Percentiles rank a stretch among this genome's conserved stretches.
Conservation (phyloP, 257 asterid genomes). For the Lithospermum erythrorhizon region DNA sequence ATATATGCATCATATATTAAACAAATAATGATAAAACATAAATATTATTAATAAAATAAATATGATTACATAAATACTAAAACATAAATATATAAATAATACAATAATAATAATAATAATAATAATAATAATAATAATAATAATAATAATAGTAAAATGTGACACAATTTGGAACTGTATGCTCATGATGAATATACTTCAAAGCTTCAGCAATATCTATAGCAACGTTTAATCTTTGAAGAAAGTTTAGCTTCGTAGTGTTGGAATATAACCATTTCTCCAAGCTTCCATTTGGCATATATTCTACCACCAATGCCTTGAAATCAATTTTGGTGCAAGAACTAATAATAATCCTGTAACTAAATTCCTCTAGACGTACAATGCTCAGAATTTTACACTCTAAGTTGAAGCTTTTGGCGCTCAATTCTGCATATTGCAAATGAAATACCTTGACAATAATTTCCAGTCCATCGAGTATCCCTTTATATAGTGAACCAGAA, state of each 20-base stretch:
- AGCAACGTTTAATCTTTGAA: background rate
- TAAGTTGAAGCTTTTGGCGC: background rate
- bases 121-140: too few relatives aligned
- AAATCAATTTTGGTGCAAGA: slow-evolving; percentile 1
- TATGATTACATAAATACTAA: too few relatives aligned
- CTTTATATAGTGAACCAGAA: background rate
- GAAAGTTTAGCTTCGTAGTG: background rate
- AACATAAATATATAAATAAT: too few relatives aligned
- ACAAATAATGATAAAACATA: too few relatives aligned
- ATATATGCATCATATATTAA: too few relatives aligned
- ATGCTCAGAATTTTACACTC: background rate
- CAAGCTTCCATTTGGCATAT: background rate
- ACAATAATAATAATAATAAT: too few relatives aligned
- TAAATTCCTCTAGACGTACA: slow-evolving; percentile 2
- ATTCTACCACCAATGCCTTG: background rate
- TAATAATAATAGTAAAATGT: too few relatives aligned
- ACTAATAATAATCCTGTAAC: slow-evolving; percentile 1
- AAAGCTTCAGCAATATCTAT: background rate
- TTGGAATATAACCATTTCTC: slow-evolving; percentile 5
- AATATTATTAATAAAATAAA: too few relatives aligned
- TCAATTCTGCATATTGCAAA: background rate
- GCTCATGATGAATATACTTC: background rate
- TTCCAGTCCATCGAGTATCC: background rate
- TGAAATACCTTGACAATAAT: background rate
- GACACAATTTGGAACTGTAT: background rate